These are phyloP conservation scores for Macadamia integrifolia DNA, from an alignment of 164 flowering plant genomes.

Conservation along the genomic window DNA sequence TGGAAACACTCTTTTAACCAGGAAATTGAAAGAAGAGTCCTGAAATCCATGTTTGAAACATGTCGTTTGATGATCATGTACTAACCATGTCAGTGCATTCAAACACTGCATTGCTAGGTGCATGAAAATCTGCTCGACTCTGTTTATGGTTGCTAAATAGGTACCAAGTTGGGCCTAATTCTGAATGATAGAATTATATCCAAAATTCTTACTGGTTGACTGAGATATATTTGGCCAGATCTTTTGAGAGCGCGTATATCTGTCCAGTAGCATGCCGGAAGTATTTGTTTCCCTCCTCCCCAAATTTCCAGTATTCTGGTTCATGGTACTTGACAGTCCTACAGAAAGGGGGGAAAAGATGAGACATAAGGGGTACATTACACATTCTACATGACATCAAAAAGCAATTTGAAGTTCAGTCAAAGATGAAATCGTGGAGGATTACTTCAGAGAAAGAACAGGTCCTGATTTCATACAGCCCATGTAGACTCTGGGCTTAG, in stretches of 20 bases:
- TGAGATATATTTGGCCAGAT: slow-evolving; percentile 27
- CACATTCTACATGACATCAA: background rate
- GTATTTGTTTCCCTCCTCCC: slow-evolving; percentile 30
- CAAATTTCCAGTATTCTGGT: slow-evolving; percentile 31
- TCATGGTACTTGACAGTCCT: background rate
- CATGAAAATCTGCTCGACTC: too few species aligned
- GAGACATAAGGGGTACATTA: background rate
- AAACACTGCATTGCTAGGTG: too few species aligned
- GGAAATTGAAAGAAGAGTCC: too few species aligned
- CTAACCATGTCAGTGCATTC: too few species aligned
- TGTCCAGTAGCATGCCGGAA: slow-evolving; percentile 37
- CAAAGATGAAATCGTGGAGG: background rate
- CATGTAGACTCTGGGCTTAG: slow-evolving; percentile 15
- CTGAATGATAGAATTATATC: background rate
- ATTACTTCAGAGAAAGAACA: slow-evolving; percentile 18
- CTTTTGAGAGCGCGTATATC: slow-evolving; percentile 32
- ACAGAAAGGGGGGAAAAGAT: background rate
- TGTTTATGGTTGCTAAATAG: too few species aligned
- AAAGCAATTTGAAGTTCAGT: background rate
- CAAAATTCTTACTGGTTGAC: slow-evolving; percentile 24
- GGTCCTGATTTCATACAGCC: slow-evolving; percentile 25
- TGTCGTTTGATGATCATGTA: too few species aligned
- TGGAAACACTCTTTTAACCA: too few species aligned
- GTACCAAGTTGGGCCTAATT: too few species aligned
- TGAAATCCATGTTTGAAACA: too few species aligned